Evolutionary conservation across 78 protist species (phyloP).

Genomic region (Chrysochromulina tobinii): DNA sequence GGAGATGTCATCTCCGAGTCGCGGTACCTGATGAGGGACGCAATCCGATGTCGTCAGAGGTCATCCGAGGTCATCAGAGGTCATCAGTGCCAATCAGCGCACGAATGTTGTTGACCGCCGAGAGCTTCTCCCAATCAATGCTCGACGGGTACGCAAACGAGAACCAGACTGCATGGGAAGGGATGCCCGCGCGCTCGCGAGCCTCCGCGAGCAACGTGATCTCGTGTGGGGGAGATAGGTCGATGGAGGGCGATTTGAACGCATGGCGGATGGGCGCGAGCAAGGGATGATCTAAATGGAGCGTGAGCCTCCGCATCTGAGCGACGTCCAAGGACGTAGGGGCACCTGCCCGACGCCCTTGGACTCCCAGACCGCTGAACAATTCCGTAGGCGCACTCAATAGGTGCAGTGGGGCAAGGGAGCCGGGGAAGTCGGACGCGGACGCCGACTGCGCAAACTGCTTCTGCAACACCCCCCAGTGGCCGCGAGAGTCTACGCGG

Average conservation of each 20-base stretch:
- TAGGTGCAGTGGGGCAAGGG: neutral
- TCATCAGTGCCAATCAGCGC: too few species aligned
- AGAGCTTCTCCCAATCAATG: neutral
- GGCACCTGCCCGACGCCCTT: neutral
- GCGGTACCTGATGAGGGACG: too few species aligned
- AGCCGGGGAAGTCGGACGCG: neutral
- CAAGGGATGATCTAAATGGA: too few species aligned
- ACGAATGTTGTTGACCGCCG: neutral
- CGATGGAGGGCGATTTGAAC: neutral
- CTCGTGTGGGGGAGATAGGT: neutral
- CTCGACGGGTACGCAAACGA: neutral
- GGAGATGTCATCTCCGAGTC: neutral
- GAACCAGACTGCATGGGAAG: neutral
- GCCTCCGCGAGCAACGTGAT: neutral
- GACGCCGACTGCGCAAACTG: neutral
- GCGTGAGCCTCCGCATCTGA: too few species aligned
- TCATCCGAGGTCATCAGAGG: too few species aligned
- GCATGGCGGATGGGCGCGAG: neutral
- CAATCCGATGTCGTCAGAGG: too few species aligned
- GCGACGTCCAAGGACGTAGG: neutral
- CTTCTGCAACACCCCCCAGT: neutral
- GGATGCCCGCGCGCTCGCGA: neutral
- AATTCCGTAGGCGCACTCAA: neutral
- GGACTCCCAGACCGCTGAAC: neutral
- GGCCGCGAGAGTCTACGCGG: neutral